phyloP scores from a whole-genome alignment of 768 basidiomycete species.

The Agrocybe chaxingu region DNA sequence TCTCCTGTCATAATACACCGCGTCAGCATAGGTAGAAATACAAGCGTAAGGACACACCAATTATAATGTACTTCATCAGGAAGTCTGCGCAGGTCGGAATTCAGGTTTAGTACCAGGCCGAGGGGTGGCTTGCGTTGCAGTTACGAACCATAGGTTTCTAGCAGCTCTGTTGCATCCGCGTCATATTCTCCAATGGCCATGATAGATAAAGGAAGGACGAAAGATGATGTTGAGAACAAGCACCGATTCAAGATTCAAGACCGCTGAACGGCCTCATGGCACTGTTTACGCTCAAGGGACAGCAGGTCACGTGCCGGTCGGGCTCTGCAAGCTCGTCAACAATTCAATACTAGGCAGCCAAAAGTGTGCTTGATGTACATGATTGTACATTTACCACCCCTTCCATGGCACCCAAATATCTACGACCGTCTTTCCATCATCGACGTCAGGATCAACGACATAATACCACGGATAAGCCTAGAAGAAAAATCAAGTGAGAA shows the following conservation, averaged over 20 bases:
- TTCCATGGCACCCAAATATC: constrained; percentile 93
- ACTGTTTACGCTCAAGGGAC: constrained; percentile 12
- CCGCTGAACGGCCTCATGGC: constrained; percentile 27
- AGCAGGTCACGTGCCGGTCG: no score
- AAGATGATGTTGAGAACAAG: constrained; percentile 14
- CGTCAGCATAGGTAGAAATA: constrained; percentile 6
- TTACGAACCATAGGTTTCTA: constrained; percentile 86
- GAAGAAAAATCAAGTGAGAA: neutral
- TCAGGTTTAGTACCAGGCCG: neutral
- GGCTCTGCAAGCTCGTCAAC: neutral
- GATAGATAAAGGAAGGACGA: constrained; percentile 22
- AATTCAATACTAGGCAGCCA: neutral
- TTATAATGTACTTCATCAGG: constrained; percentile 97
- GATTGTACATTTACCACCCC: constrained; percentile 60
- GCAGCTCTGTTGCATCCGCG: constrained; percentile 83
- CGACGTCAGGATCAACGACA: constrained; percentile 63
- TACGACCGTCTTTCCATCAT: constrained; percentile 51
- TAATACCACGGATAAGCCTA: constrained; percentile 80
- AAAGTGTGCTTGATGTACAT: neutral
- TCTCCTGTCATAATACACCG: constrained; percentile 56
- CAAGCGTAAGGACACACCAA: constrained; percentile 51
- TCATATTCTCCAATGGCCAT: constrained; percentile 70
- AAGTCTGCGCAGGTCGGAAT: constrained; percentile 62
- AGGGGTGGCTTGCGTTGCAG: neutral
- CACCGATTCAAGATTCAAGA: constrained; percentile 22